Base-by-base conservation (phyloP, 768 basidiomycete species). In the Podaxis pistillaris region DNA sequence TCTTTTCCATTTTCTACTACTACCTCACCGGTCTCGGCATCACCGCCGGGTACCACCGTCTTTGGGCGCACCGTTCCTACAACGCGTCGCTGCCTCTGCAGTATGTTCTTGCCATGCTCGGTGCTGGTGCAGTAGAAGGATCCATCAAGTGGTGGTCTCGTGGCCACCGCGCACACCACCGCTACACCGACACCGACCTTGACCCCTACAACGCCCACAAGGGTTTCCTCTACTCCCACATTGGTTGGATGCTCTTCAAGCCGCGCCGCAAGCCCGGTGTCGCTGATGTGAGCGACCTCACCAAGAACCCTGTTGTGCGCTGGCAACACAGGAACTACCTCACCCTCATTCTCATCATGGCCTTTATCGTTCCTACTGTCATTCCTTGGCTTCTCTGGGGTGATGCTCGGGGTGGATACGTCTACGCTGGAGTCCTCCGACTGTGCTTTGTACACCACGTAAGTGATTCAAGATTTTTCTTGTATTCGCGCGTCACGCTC, bases 141-240 rank as follows among this genome's bases (percentile, higher is more conserved):
- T 97, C 96, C 22, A 96, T 99, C 79, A 91, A 93, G 74, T 98
- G 97, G 97, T 98, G 97, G 97, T 90, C 90, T 22, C 86, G 97
- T 57, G 96, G 96, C 53, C 97, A 99, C 81, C 92, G 96, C 64
- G 96, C 96, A 2, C 96, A 97, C 75, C 96, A 97, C 72, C 86
- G 95, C 47, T 96, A 97, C 79, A 98, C 95, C 68, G 95, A 96
- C 76, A 98, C 95, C 70, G 93, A 94, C 60, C 89, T 98, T 65
- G 95, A 97, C 76, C 95, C 96, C 0, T 97, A 98, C 79, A 91
- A 92, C 66, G 94, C 94, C 6, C 90, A 94, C 75, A 87, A 90
- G 68, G 95, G 95, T 58, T 84, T 96, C 70, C 82, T 86, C 70
- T 93, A 85, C 81, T 89, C 93, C 0, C 94, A 96, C 69, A 81